These are phyloP conservation scores for Exidia glandulosa DNA, from an alignment of 768 basidiomycete genomes.

Conservation along the genomic window DNA sequence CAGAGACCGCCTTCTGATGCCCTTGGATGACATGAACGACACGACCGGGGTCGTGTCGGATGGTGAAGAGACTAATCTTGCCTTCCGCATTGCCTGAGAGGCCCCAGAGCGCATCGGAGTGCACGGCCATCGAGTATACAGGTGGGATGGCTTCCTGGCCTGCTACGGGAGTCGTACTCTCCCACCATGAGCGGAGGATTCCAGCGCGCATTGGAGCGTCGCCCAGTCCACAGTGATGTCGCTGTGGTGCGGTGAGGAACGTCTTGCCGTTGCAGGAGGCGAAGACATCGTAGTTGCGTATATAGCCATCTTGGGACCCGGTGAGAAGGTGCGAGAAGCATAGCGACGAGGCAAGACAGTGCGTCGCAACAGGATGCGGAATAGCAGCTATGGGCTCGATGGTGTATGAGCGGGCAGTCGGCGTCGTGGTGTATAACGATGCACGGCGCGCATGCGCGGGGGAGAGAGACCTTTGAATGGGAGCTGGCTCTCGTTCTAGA, in stretches of 20 bases:
- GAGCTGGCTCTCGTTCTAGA: background rate
- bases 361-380: constrained; percentile 79
- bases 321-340: constrained; percentile 86
- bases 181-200: constrained; percentile 81
- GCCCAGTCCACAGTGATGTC: constrained; percentile 81
- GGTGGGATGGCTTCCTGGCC: constrained; percentile 37
- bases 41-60: constrained; percentile 85
- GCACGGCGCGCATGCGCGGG: constrained; percentile 45
- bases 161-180: background rate
- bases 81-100: constrained; percentile 87
- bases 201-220: constrained; percentile 88
- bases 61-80: constrained; percentile 85
- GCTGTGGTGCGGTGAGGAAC: constrained; percentile 78
- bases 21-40: constrained; percentile 61
- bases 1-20: constrained; percentile 75
- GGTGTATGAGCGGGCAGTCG: constrained; percentile 47
- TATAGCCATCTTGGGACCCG: constrained; percentile 88
- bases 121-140: constrained; percentile 84
- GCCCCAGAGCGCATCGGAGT: constrained; percentile 88
- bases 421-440: constrained; percentile 17
- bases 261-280: constrained; percentile 77
- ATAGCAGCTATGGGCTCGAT: constrained; percentile 89
- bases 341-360: constrained; percentile 73
- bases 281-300: constrained; percentile 88
- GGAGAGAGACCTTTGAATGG: constrained; percentile 32